Percentiles rank a stretch among this genome's conserved stretches.
Conservation (phyloP, 306 rosid species). For the Cucurbita pepo region DNA sequence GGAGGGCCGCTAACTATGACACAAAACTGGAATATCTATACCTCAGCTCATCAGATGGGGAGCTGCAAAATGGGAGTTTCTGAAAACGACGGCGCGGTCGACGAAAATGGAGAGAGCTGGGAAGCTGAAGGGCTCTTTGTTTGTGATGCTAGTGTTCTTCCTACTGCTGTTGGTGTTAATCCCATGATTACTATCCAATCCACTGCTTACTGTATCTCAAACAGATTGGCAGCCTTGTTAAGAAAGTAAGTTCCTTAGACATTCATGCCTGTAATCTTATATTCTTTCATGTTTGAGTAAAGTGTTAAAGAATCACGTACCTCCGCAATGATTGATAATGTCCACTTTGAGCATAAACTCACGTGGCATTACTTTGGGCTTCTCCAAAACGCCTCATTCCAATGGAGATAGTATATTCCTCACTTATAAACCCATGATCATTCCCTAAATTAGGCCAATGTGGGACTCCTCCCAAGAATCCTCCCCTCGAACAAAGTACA, state of each 20-base stretch:
- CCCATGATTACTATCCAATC: conserved; percentile 89
- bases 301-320: too few species aligned
- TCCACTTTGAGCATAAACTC: too few species aligned
- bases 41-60: conserved; percentile 80
- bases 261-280: background rate
- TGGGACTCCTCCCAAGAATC: too few species aligned
- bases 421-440: too few species aligned
- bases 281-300: background rate
- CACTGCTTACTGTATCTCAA: conserved; percentile 53
- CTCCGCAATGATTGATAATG: too few species aligned
- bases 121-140: conserved; percentile 72
- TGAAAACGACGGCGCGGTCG: conserved; percentile 51
- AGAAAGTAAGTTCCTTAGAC: background rate
- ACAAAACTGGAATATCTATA: conserved; percentile 30
- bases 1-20: conserved; percentile 40
- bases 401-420: too few species aligned
- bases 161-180: conserved; percentile 80
- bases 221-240: conserved; percentile 21
- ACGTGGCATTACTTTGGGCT: too few species aligned
- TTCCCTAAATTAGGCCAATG: too few species aligned
- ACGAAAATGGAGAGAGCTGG: conserved; percentile 75
- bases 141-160: conserved; percentile 67
- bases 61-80: conserved; percentile 66
- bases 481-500: too few species aligned
- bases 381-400: too few species aligned